phyloP scores from a whole-genome alignment of 352 stramenopile species.

The Globisporangium camurandrum region DNA sequence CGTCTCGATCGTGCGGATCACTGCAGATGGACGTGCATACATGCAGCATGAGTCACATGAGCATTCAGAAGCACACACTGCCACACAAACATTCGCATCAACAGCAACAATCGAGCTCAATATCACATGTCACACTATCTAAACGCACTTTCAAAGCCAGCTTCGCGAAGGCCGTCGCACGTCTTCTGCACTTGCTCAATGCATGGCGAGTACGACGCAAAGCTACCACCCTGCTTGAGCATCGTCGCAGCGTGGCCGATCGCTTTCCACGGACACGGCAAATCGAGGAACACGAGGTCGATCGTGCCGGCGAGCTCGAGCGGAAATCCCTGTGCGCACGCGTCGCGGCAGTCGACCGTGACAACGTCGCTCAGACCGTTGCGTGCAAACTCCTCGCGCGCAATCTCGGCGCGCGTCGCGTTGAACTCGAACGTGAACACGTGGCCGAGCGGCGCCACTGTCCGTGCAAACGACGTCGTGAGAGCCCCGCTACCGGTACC shows the following conservation, averaged over 20 bases:
- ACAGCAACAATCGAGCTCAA: neutral
- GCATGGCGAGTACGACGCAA: slow-evolving; percentile 98
- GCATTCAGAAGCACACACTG: no score
- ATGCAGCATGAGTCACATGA: slow-evolving; percentile 5
- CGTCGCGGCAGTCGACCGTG: slow-evolving; percentile 92
- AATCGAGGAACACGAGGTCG: slow-evolving; percentile 96
- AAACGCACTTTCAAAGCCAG: slow-evolving; percentile 77
- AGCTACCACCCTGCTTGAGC: slow-evolving; percentile 88
- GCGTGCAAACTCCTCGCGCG: slow-evolving; percentile 89
- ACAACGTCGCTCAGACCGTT: slow-evolving; percentile 91
- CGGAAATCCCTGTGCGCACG: slow-evolving; percentile 88
- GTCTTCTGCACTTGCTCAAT: slow-evolving; percentile 98
- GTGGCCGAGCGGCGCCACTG: slow-evolving; percentile 84
- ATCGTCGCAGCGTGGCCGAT: slow-evolving; percentile 89
- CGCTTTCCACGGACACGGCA: slow-evolving; percentile 96
- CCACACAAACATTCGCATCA: neutral
- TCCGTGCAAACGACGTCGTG: slow-evolving; percentile 89
- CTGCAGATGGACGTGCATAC: slow-evolving; percentile 23
- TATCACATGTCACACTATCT: neutral
- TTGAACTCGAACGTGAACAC: slow-evolving; percentile 99
- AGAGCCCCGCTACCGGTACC: slow-evolving; percentile 90
- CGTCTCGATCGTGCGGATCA: slow-evolving; percentile 90
- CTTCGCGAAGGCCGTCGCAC: slow-evolving; percentile 54
- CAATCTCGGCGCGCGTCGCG: slow-evolving; percentile 85
- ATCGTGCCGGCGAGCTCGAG: slow-evolving; percentile 54